A percentile compares a stretch with the other conserved stretches of the same genome.
Conservation (phyloP, 176 grass and related monocot genomes). For the Thinopyrum elongatum region DNA sequence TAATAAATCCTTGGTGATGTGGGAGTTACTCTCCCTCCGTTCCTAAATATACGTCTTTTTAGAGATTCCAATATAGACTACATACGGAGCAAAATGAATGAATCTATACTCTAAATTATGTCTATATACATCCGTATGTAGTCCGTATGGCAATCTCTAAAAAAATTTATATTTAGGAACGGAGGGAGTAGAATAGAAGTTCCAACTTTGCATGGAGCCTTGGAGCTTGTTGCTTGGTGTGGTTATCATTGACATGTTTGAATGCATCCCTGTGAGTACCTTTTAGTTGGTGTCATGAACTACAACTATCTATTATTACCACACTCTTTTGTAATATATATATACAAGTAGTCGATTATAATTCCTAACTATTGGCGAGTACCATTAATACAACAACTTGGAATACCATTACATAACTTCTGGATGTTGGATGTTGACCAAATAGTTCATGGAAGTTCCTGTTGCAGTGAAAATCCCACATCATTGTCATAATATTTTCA, state of each 20-base stretch:
- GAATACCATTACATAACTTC: not conserved
- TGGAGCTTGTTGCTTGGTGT: not conserved
- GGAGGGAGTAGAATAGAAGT: not conserved
- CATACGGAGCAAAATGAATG: no score
- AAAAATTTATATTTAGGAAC: no score
- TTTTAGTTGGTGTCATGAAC: not conserved
- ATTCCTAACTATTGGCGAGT: not conserved
- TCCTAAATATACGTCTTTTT: no score
- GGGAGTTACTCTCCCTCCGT: not conserved
- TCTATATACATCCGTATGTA: no score
- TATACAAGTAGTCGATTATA: not conserved
- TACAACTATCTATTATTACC: not conserved
- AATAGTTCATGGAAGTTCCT: not conserved
- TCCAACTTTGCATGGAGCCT: conserved; percentile 7
- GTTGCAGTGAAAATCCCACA: not conserved
- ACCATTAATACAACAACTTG: not conserved
- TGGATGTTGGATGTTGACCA: not conserved
- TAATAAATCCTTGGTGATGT: conserved; percentile 1
- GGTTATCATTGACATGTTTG: not conserved
- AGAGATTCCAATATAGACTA: no score
- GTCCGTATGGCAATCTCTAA: no score
- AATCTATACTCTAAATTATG: no score
- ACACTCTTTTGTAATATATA: not conserved
- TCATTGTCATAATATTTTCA: not conserved
- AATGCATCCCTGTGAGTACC: not conserved